Evolutionary conservation across 1,284 basidiomycete genomes (phyloP), one percentile per base, ranked within the genome.

Genomic region (Garcileccinum viscosum): DNA sequence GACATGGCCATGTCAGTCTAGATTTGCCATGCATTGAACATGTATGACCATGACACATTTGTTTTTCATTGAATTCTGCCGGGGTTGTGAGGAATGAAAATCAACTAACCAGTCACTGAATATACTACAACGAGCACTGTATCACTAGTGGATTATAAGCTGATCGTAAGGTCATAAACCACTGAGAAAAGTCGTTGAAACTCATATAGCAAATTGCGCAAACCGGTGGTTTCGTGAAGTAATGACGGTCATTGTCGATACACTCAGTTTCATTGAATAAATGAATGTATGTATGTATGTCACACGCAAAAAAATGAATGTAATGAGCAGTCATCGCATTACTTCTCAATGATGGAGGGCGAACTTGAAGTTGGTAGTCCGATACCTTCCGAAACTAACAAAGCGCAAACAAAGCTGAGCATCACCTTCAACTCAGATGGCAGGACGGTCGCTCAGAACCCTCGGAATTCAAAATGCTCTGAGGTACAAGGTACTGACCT

Each of bases 401-500:
- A 40, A 22, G 40, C 40, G 11, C 40, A 42, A 42, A 42, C 40
- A n/a, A n/a, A n/a, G n/a, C n/a, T 22, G 40, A 9, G 7, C 19
- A 50, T 24, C n/a, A 27, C 50, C 15, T 30, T 53, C 27, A 4
- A 53, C 27, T 53, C 50, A 9, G 15, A 80, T 80, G 74, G 70
- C 75, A 40, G 69, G 73, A 64, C 73, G 75, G 27, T 65, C 70
- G 17, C 35, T 79, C 30, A 63, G 64, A 64, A 67, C 64, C 64
- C 67, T 69, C 63, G 69, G 67, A 35, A 50, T 78, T 60, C 71
- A 68, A 40, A 74, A 72, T 67, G 66, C 60, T 35, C 65, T 79
- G 30, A 71, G 69, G 68, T 68, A 70, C 24, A 72, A 64, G 63
- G 42, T 69, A 61, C 30, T 53, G 38, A 47, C 56, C 5, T 63